phyloP scores from a whole-genome alignment of 2,329 filamentous ascomycete species.

The Colletotrichum lindemuthianum region DNA sequence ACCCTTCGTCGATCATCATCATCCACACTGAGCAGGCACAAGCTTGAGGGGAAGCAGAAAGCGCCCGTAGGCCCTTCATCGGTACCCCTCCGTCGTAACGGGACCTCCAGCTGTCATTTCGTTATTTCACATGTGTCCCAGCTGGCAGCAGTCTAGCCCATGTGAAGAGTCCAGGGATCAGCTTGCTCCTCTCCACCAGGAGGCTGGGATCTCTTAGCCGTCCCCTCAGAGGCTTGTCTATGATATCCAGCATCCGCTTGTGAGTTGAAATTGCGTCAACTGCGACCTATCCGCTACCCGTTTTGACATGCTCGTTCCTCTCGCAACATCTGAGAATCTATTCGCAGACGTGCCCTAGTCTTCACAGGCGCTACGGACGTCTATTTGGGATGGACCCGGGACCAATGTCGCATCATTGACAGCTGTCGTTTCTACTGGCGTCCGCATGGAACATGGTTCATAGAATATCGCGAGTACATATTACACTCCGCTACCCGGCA shows the following conservation, averaged over 20 bases:
- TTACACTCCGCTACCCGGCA: no score
- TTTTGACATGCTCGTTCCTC: no score
- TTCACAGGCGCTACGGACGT: slow-evolving; percentile 5
- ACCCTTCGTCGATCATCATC: not conserved
- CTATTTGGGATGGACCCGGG: slow-evolving; percentile 11
- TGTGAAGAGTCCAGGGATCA: no score
- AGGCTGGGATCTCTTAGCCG: no score
- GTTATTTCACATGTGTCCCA: not conserved
- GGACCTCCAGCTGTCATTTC: slow-evolving; percentile 13
- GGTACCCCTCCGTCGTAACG: not conserved
- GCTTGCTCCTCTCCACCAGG: no score
- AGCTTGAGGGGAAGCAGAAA: slow-evolving; percentile 22
- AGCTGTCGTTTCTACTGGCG: slow-evolving; percentile 21
- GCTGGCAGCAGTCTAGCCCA: slow-evolving; percentile 1
- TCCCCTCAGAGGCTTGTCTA: no score
- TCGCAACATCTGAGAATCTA: no score
- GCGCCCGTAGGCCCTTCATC: not conserved
- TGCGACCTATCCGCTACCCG: no score
- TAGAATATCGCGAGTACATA: not conserved
- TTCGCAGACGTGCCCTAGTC: slow-evolving; percentile 3
- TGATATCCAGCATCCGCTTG: no score
- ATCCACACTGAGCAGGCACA: slow-evolving; percentile 18
- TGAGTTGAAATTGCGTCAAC: no score
- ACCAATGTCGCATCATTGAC: slow-evolving; percentile 2
- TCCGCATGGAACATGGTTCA: slow-evolving; percentile 12